Percentiles rank a stretch among this genome's conserved stretches.
Conservation (phyloP, 2,329 filamentous ascomycete genomes). For the Shiraia bambusicola region DNA sequence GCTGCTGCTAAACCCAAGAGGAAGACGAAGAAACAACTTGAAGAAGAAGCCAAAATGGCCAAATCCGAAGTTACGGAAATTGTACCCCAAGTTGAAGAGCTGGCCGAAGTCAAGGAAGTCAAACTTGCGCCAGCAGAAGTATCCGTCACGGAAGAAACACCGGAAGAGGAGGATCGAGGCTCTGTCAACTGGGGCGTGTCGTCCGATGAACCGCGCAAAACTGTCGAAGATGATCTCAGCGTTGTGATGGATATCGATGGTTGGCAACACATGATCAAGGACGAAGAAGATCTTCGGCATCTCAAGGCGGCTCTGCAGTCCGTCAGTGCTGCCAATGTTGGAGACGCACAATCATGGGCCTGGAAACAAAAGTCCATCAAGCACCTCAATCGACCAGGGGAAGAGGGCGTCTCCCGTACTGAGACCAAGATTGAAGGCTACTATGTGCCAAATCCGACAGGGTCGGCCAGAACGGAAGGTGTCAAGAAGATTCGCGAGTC, state of each 20-base stretch:
- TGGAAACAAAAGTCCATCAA: slow-evolving; percentile 75
- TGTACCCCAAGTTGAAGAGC: slow-evolving; percentile 52
- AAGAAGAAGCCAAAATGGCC: slow-evolving; percentile 53
- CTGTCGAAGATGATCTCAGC: slow-evolving; percentile 65
- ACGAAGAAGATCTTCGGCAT: slow-evolving; percentile 65
- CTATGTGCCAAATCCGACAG: slow-evolving; percentile 83
- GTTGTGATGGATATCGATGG: slow-evolving; percentile 70
- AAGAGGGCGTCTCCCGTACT: slow-evolving; percentile 55
- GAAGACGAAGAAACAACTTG: slow-evolving; percentile 76
- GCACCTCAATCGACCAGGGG: slow-evolving; percentile 62
- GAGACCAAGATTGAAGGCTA: slow-evolving; percentile 63
- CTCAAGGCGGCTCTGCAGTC: slow-evolving; percentile 56
- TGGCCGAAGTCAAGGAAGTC: slow-evolving; percentile 29
- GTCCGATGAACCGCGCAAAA: slow-evolving; percentile 59
- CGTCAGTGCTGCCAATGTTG: slow-evolving; percentile 52
- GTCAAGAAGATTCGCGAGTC: slow-evolving; percentile 94
- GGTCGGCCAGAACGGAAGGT: slow-evolving; percentile 87
- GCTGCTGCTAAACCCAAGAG: slow-evolving; percentile 63
- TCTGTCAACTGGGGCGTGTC: slow-evolving; percentile 64
- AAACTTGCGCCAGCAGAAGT: slow-evolving; percentile 31
- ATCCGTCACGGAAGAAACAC: slow-evolving; percentile 31
- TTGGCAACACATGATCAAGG: slow-evolving; percentile 68
- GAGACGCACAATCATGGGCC: slow-evolving; percentile 64
- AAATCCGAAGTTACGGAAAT: slow-evolving; percentile 46
- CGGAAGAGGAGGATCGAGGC: slow-evolving; percentile 44